These are phyloP conservation scores for Salvia rosmarinus DNA, from an alignment of 257 asterid genomes.

Conservation along the genomic window DNA sequence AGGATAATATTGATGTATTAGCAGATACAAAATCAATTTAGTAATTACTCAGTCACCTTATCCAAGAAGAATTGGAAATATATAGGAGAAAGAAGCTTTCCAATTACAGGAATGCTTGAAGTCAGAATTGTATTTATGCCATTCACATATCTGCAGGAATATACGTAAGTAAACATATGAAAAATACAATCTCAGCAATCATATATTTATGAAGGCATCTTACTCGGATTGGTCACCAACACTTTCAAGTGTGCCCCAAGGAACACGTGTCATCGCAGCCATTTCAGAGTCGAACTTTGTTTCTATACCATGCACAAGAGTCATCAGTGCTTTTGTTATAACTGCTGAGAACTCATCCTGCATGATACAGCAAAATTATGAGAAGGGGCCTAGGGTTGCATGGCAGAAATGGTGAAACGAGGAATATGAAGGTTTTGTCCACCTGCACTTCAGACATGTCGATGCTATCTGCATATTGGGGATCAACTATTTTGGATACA, in stretches of 20 bases:
- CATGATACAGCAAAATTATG: slow-evolving; percentile 34
- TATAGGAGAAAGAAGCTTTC: slow-evolving; percentile 87
- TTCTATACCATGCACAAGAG: slow-evolving; percentile 93
- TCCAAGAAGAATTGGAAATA: slow-evolving; percentile 97
- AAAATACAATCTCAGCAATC: slow-evolving; percentile 13
- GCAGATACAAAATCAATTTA: slow-evolving; percentile 7
- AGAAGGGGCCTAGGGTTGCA: not conserved
- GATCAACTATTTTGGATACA: slow-evolving; percentile 82
- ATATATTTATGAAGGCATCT: slow-evolving; percentile 38
- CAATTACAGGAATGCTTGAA: slow-evolving; percentile 93
- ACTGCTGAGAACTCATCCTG: slow-evolving; percentile 99
- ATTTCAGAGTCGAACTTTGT: slow-evolving; percentile 92
- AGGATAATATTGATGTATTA: slow-evolving; percentile 16
- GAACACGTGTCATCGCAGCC: slow-evolving; percentile 98
- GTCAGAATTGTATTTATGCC: slow-evolving; percentile 76
- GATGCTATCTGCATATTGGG: slow-evolving; percentile 72
- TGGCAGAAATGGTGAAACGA: not conserved
- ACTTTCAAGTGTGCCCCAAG: slow-evolving; percentile 97
- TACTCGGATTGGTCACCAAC: slow-evolving; percentile 99
- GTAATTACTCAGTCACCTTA: slow-evolving; percentile 47
- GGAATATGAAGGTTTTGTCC: slow-evolving; percentile 28
- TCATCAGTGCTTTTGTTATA: slow-evolving; percentile 84
- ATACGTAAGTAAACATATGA: slow-evolving; percentile 35
- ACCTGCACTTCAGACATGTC: slow-evolving; percentile 99
- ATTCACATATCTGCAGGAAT: slow-evolving; percentile 88